Evolutionary conservation across 2,329 filamentous ascomycete genomes (phyloP).

Genomic region (Colletotrichum sublineola): DNA sequence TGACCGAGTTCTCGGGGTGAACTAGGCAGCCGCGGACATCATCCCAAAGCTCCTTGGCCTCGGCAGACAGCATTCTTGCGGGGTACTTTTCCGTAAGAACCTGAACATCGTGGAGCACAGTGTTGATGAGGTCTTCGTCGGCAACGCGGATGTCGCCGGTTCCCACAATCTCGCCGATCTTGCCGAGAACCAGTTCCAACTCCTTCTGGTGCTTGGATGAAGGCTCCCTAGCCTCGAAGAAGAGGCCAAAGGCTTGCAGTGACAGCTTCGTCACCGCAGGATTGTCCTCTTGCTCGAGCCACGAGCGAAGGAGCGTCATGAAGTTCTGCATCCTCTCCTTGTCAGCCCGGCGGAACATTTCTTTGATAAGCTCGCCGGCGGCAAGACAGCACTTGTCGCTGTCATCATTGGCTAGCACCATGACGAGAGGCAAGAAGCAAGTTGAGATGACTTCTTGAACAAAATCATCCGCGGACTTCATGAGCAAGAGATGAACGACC

Average conservation of each 20-base stretch:
- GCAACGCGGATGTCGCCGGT: slow-evolving; percentile 65
- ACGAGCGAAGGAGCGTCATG: slow-evolving; percentile 77
- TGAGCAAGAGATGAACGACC: slow-evolving; percentile 85
- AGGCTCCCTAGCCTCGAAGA: slow-evolving; percentile 78
- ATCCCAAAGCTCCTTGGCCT: slow-evolving; percentile 77
- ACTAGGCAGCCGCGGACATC: slow-evolving; percentile 77
- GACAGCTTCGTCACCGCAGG: slow-evolving; percentile 77
- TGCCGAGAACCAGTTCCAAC: slow-evolving; percentile 71
- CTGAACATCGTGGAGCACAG: slow-evolving; percentile 76
- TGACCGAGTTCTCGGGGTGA: slow-evolving; percentile 80
- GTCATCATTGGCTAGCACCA: slow-evolving; percentile 90
- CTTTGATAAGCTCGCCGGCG: slow-evolving; percentile 83
- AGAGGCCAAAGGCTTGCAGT: slow-evolving; percentile 85
- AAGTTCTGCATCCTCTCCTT: slow-evolving; percentile 79
- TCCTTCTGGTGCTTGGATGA: slow-evolving; percentile 75
- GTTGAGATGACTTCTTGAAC: slow-evolving; percentile 84
- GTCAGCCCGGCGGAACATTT: slow-evolving; percentile 84
- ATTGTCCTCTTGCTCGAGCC: slow-evolving; percentile 83
- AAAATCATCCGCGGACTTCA: slow-evolving; percentile 85
- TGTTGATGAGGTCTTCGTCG: slow-evolving; percentile 81
- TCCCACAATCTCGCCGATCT: slow-evolving; percentile 65
- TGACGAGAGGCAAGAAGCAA: slow-evolving; percentile 88
- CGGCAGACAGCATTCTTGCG: slow-evolving; percentile 70
- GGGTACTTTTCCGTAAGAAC: slow-evolving; percentile 78
- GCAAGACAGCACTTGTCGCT: slow-evolving; percentile 87